Conservation (phyloP, 192 early-diverging fungal species). For the Coemansia brasiliensis region DNA sequence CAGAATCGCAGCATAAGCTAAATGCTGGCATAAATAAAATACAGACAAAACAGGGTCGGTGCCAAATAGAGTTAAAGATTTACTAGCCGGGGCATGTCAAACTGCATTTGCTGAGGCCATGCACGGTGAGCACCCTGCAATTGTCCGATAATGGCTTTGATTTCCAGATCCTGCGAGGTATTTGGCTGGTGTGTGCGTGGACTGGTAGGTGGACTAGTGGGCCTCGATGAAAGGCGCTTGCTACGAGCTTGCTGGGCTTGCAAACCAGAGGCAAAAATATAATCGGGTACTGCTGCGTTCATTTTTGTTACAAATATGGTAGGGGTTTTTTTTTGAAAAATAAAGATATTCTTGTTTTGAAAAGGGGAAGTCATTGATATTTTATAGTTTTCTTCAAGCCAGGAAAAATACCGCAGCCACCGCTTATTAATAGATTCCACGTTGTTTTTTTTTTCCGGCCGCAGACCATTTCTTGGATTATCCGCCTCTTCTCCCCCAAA, state of each 20-base stretch:
- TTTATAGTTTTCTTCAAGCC: not conserved
- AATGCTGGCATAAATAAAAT: slow-evolving; percentile 1
- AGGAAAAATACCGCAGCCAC: slow-evolving; percentile 6
- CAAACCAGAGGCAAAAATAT: slow-evolving; percentile 48
- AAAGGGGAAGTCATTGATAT: not conserved
- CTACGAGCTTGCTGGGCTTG: slow-evolving; percentile 48
- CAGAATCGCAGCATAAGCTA: not conserved
- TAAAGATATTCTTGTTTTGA: not conserved
- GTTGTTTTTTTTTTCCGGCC: not conserved
- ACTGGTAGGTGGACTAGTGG: slow-evolving; percentile 25
- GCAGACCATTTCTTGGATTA: slow-evolving; percentile 2
- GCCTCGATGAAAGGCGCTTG: slow-evolving; percentile 26
- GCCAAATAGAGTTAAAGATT: slow-evolving; percentile 21
- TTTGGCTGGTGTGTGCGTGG: slow-evolving; percentile 8
- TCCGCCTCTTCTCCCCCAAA: slow-evolving; percentile 4
- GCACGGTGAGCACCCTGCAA: slow-evolving; percentile 33
- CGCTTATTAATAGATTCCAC: slow-evolving; percentile 1
- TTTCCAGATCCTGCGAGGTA: slow-evolving; percentile 20
- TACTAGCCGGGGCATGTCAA: slow-evolving; percentile 50
- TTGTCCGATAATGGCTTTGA: slow-evolving; percentile 43
- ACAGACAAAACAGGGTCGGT: not conserved
- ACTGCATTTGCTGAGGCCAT: slow-evolving; percentile 49
- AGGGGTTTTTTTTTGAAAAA: too few relatives aligned
- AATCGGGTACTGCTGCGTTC: slow-evolving; percentile 44
- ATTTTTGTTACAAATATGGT: slow-evolving; percentile 8